A percentile compares a stretch with the other conserved stretches of the same genome.
Conservation (phyloP, 1,139 yeast genomes). For the Yamadazyma conglobata region DNA sequence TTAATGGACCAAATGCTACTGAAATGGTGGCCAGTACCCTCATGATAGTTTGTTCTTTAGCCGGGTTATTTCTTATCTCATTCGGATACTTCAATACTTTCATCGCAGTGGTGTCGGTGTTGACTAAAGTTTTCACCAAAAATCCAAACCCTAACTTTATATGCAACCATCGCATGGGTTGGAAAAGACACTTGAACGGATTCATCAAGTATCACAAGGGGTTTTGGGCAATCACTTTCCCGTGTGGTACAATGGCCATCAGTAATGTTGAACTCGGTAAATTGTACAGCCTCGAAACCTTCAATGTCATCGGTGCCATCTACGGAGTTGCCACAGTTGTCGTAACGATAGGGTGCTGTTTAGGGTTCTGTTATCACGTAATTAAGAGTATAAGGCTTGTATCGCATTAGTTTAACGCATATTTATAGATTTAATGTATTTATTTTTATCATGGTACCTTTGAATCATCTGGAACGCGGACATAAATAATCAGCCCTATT, state of each 20-base stretch:
- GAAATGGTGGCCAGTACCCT: constrained; percentile 17
- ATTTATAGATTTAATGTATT: too few species aligned
- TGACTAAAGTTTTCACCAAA: constrained; percentile 35
- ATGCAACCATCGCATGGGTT: constrained; percentile 16
- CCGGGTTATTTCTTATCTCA: constrained; percentile 50
- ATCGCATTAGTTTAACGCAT: too few species aligned
- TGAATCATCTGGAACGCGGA: too few species aligned
- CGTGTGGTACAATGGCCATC: constrained; percentile 77
- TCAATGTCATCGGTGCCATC: constrained; percentile 58
- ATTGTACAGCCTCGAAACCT: constrained; percentile 43
- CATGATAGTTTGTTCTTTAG: constrained; percentile 19
- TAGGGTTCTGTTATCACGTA: constrained; percentile 24
- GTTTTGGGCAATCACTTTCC: constrained; percentile 91
- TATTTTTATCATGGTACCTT: too few species aligned
- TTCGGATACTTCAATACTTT: constrained; percentile 65
- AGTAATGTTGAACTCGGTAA: constrained; percentile 51
- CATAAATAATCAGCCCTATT: too few species aligned
- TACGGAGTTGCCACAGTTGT: constrained; percentile 45
- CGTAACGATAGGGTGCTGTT: constrained; percentile 28
- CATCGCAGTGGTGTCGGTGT: constrained; percentile 45
- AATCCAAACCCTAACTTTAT: constrained; percentile 21
- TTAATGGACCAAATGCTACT: too few species aligned
- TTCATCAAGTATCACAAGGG: constrained; percentile 49
- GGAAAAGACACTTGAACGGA: constrained; percentile 21
- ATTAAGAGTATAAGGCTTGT: constrained; percentile 4